Evolutionary conservation across 75 land plant genomes (phyloP), one percentile per base, ranked within the genome.

Genomic region (Isoetes taiwanensis): DNA sequence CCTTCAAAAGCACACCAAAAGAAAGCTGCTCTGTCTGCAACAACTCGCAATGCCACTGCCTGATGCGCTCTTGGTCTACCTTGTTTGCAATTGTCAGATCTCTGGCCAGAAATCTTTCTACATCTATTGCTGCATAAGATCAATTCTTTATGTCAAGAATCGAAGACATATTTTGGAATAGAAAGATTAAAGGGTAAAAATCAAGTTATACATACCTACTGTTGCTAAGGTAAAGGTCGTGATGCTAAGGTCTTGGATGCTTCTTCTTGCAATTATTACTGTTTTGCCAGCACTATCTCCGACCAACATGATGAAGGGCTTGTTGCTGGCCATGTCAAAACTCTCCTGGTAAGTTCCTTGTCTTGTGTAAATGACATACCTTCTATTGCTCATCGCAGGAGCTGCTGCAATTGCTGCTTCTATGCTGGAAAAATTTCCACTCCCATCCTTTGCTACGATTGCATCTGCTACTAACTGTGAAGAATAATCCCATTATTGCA

Each of bases 141-240:
- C n/a, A n/a, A n/a, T n/a, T n/a, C n/a, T n/a, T n/a, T n/a, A n/a
- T n/a, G n/a, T n/a, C n/a, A n/a, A n/a, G n/a, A n/a, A n/a, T n/a
- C n/a, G n/a, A n/a, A n/a, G n/a, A n/a, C n/a, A n/a, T n/a, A n/a
- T n/a, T n/a, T n/a, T n/a, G n/a, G n/a, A n/a, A n/a, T n/a, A n/a
- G n/a, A n/a, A n/a, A n/a, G n/a, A n/a, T n/a, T n/a, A n/a, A n/a
- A n/a, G n/a, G n/a, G n/a, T n/a, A n/a, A n/a, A n/a, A n/a, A n/a
- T n/a, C n/a, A n/a, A n/a, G n/a, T n/a, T n/a, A n/a, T n/a, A n/a
- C 39, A 19, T 46, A 46, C 50, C 16, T n/a, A 46, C 50, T 6
- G 50, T 46, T 46, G 50, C 50, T n/a, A 23, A 46, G 50, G 50
- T 46, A 23, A 46, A 46, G 5, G 50, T 46, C 5, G 50, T 46